Conservation (phyloP, 108 stramenopile genomes). For the Stephanodiscus triporus region DNA sequence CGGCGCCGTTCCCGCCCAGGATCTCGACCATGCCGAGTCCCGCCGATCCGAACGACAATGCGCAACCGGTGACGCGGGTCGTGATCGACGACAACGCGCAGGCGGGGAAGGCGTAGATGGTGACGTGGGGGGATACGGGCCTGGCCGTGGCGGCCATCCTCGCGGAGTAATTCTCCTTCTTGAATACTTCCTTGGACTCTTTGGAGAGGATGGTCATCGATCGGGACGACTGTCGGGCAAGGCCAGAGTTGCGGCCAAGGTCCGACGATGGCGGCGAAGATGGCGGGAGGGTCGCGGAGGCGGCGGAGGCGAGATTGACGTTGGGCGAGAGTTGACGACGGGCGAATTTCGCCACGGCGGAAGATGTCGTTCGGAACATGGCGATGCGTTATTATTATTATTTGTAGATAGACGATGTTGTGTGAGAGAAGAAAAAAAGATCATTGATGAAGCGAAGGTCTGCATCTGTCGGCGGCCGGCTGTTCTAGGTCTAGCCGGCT, state of each 20-base stretch:
- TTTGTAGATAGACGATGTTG: too few species aligned
- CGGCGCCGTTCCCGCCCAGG: constrained; percentile 73
- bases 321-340: background rate
- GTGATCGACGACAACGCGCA: constrained; percentile 88
- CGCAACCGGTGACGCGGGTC: constrained; percentile 92
- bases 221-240: constrained; percentile 7
- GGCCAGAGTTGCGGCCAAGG: background rate
- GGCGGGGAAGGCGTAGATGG: constrained; percentile 93
- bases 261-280: background rate
- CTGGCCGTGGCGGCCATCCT: constrained; percentile 86
- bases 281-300: background rate
- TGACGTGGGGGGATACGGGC: constrained; percentile 95
- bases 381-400: background rate
- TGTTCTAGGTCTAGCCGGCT: too few species aligned
- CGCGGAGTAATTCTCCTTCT: constrained; percentile 84
- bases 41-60: constrained; percentile 76
- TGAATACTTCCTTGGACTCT: constrained; percentile 80
- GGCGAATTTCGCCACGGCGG: constrained; percentile 15
- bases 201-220: constrained; percentile 85
- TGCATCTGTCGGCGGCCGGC: too few species aligned
- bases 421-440: too few species aligned
- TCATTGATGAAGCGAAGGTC: too few species aligned
- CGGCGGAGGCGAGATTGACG: background rate
- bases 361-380: constrained; percentile 31
- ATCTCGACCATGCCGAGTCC: constrained; percentile 84